These are phyloP conservation scores for Plasmodium falciparum DNA, from an alignment of 169 alveolate species.

Conservation along the genomic window DNA sequence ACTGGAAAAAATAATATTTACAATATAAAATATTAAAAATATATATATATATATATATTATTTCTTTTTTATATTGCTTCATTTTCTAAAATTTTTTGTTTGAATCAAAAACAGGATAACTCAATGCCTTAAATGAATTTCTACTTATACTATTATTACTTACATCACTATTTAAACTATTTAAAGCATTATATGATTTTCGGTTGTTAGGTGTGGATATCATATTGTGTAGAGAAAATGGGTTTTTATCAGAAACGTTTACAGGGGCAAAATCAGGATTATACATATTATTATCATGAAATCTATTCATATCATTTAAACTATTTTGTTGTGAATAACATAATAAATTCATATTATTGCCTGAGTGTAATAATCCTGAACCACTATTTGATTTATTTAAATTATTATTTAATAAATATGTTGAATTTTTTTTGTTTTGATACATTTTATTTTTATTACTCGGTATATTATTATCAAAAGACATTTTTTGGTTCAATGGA, in stretches of 20 bases:
- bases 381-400: slow-evolving; percentile 15
- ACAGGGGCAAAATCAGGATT: slow-evolving; percentile 59
- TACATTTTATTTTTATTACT: slow-evolving; percentile 19
- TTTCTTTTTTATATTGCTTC: no score
- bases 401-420: slow-evolving; percentile 32
- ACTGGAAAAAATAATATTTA: no score
- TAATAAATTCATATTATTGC: slow-evolving; percentile 25
- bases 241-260: slow-evolving; percentile 75
- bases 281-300: slow-evolving; percentile 34
- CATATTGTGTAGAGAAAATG: slow-evolving; percentile 71
- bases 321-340: slow-evolving; percentile 33
- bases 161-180: slow-evolving; percentile 15
- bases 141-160: slow-evolving; percentile 29
- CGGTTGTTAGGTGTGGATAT: slow-evolving; percentile 27
- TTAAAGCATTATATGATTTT: slow-evolving; percentile 18
- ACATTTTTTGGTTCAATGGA: slow-evolving; percentile 17
- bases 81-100: background rate
- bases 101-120: background rate
- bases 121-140: slow-evolving; percentile 16
- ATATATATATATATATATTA: background rate
- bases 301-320: slow-evolving; percentile 34
- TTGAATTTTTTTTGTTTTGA: slow-evolving; percentile 9
- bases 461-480: slow-evolving; percentile 5
- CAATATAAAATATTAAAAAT: no score
- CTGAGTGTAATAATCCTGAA: background rate